Conservation (phyloP, 768 basidiomycete genomes). For the Mycena venus region DNA sequence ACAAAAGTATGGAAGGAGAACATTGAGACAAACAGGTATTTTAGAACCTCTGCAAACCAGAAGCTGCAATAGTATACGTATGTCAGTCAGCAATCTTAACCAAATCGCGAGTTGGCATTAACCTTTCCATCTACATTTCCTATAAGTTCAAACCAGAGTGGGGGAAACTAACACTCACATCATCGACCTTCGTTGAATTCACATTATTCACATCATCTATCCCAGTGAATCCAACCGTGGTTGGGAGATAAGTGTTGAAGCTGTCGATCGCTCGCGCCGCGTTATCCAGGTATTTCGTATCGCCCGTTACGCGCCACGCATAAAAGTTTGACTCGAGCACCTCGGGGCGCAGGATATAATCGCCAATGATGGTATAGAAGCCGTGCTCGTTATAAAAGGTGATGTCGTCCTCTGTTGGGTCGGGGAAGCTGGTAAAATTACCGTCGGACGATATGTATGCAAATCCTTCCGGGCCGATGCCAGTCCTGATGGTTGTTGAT, state of each 20-base stretch:
- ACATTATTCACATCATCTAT: slow-evolving; percentile 68
- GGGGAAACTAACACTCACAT: slow-evolving; percentile 51
- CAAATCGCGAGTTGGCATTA: background rate
- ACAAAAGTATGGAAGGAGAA: background rate
- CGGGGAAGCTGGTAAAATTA: slow-evolving; percentile 64
- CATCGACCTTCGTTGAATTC: slow-evolving; percentile 61
- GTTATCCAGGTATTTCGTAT: slow-evolving; percentile 74
- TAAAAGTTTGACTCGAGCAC: slow-evolving; percentile 40
- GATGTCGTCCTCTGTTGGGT: slow-evolving; percentile 52
- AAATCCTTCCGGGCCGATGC: slow-evolving; percentile 82
- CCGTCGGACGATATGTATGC: slow-evolving; percentile 75
- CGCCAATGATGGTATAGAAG: slow-evolving; percentile 67
- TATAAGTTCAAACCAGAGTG: background rate
- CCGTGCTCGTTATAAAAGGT: slow-evolving; percentile 73
- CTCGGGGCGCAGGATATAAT: slow-evolving; percentile 79
- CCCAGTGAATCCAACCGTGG: slow-evolving; percentile 66
- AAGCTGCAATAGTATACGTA: slow-evolving; percentile 44
- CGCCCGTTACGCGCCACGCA: slow-evolving; percentile 80
- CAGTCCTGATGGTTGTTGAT: slow-evolving; percentile 60
- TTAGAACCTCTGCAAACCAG: slow-evolving; percentile 83
- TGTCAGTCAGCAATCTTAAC: background rate
- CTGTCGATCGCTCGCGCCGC: slow-evolving; percentile 69
- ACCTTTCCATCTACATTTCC: background rate
- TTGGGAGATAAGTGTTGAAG: slow-evolving; percentile 67
- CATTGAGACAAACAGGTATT: slow-evolving; percentile 75